Conservation (phyloP, 805 yeast species). For the Candida lessepsii region DNA sequence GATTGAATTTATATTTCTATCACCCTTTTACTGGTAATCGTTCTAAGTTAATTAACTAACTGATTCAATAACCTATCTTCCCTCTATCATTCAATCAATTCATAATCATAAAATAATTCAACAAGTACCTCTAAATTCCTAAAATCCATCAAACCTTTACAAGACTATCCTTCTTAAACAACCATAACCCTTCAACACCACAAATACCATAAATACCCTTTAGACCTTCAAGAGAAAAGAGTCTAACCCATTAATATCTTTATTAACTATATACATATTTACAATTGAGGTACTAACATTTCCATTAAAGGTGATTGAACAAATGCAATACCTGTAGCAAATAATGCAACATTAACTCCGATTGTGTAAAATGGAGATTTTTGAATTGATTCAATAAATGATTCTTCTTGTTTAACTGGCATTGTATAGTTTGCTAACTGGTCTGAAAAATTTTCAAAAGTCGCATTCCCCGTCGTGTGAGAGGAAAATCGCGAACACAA, state of each 20-base stretch:
- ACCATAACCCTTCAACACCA: no score
- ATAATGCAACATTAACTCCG: constrained; percentile 59
- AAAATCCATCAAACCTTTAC: no score
- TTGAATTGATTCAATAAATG: constrained; percentile 50
- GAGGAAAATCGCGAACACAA: not conserved
- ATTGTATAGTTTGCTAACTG: constrained; percentile 6
- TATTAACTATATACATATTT: constrained; percentile 17
- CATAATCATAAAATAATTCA: no score
- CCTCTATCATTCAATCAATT: no score
- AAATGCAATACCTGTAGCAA: constrained; percentile 70
- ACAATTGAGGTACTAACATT: constrained; percentile 73
- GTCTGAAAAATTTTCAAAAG: constrained; percentile 6
- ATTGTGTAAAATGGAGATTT: constrained; percentile 66
- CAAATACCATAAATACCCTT: no score
- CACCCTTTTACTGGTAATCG: no score
- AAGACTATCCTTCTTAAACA: no score
- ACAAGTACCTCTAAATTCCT: no score
- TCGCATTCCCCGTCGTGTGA: not conserved
- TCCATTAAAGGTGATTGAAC: constrained; percentile 80
- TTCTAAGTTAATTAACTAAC: no score
- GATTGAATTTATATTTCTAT: no score
- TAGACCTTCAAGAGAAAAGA: not conserved
- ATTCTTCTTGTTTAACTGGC: constrained; percentile 26
- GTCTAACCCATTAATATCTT: not conserved
- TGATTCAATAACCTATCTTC: no score